Percentiles rank a stretch among this genome's conserved stretches.
These are phyloP conservation scores for Kodamaea restingae DNA, from an alignment of 805 yeast species.

Conservation along the genomic window DNA sequence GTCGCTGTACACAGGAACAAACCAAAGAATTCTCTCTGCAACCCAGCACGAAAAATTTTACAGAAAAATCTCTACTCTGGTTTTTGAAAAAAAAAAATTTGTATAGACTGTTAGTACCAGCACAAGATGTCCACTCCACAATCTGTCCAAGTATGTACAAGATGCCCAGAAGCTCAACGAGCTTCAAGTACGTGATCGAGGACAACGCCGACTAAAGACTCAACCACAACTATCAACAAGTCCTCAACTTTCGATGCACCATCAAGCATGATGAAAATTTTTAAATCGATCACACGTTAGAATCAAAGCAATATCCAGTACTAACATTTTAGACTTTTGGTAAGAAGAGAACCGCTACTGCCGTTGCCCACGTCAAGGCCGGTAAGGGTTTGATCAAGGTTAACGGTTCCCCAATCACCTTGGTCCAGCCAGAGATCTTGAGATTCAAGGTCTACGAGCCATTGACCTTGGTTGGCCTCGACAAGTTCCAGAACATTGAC, in stretches of 20 bases:
- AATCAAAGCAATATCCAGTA: constrained; percentile 5
- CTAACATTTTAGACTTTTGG: constrained; percentile 81
- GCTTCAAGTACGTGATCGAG: constrained; percentile 1
- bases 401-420: constrained; percentile 98
- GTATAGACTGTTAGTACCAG: constrained; percentile 11
- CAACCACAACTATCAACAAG: not conserved
- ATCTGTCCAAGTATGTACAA: constrained; percentile 80
- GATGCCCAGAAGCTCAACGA: not conserved
- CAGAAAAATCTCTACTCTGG: constrained; percentile 9
- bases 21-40: not conserved
- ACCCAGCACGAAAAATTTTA: constrained; percentile 9
- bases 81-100: constrained; percentile 9
- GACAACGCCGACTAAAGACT: not conserved
- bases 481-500: constrained; percentile 97
- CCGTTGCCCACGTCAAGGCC: constrained; percentile 99
- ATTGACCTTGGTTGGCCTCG: constrained; percentile 95
- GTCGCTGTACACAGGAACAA: not conserved
- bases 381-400: constrained; percentile 99
- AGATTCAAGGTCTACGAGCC: constrained; percentile 99
- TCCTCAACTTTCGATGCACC: not conserved
- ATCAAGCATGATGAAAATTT: not conserved
- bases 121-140: constrained; percentile 60
- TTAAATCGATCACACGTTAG: not conserved
- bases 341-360: constrained; percentile 99
- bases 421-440: constrained; percentile 97